Percentiles rank a stretch among this genome's conserved stretches.
These are phyloP conservation scores for Dendrobium chrysotoxum DNA, from an alignment of 106 monocot species.

Conservation along the genomic window DNA sequence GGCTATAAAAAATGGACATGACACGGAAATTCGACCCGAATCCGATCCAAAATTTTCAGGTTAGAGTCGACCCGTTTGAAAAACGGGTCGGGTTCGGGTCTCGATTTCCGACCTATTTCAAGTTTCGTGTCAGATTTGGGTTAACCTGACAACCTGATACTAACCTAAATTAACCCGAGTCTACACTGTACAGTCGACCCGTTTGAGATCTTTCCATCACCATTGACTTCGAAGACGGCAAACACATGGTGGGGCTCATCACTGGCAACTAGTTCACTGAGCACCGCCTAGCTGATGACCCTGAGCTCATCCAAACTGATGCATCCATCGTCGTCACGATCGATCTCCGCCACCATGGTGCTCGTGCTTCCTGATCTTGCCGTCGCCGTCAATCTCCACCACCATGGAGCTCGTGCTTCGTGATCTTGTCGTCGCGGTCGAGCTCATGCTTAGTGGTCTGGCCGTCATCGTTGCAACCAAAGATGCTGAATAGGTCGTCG, in stretches of 20 bases:
- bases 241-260: conserved; percentile 55
- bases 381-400: too few relatives aligned
- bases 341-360: conserved; percentile 25
- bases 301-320: conserved; percentile 11
- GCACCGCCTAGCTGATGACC: not conserved
- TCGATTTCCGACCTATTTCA: too few relatives aligned
- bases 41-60: too few relatives aligned
- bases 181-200: too few relatives aligned
- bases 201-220: conserved; percentile 74
- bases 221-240: conserved; percentile 58
- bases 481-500: not conserved
- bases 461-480: conserved; percentile 4
- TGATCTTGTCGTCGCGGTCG: conserved; percentile 14
- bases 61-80: too few relatives aligned
- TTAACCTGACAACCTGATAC: too few relatives aligned
- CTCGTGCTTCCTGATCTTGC: conserved; percentile 27
- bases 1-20: too few relatives aligned
- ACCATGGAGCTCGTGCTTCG: too few relatives aligned
- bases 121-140: too few relatives aligned
- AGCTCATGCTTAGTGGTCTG: conserved; percentile 24
- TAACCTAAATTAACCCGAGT: too few relatives aligned
- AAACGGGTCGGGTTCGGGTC: too few relatives aligned
- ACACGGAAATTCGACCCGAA: too few relatives aligned
- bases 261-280: conserved; percentile 2
- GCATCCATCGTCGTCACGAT: conserved; percentile 16